Evolutionary conservation across 129 eudicot species (phyloP).

Genomic region (Artemisia argyi): DNA sequence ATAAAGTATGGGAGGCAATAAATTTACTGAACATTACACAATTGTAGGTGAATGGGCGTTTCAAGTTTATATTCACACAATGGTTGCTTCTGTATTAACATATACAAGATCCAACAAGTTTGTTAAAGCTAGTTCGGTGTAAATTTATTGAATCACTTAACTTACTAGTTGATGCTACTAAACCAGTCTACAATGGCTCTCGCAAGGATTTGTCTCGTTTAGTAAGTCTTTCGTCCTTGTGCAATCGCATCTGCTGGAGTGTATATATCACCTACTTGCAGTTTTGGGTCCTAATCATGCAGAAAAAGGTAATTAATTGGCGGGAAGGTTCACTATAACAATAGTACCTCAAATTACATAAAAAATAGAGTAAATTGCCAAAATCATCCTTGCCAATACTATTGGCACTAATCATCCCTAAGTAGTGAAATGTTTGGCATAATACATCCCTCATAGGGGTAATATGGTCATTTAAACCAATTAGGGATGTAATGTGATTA

Average conservation of each 20-base stretch:
- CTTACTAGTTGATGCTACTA: slow-evolving; percentile 36
- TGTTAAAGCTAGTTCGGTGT: background rate
- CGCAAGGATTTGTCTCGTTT: slow-evolving; percentile 64
- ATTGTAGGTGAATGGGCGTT: background rate
- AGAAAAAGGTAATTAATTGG: too few species aligned
- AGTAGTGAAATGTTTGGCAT: too few species aligned
- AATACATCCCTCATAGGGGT: too few species aligned
- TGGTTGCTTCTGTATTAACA: slow-evolving; percentile 5
- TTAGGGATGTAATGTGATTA: too few species aligned
- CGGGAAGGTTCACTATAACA: too few species aligned
- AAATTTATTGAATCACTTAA: slow-evolving; percentile 18
- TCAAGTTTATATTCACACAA: background rate
- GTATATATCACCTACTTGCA: too few species aligned
- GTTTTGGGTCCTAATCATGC: too few species aligned
- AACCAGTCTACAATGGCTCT: slow-evolving; percentile 68
- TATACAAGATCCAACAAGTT: slow-evolving; percentile 16
- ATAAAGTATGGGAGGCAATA: background rate
- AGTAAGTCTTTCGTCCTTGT: slow-evolving; percentile 72
- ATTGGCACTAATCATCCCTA: too few species aligned
- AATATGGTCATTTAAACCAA: too few species aligned
- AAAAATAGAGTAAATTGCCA: too few species aligned
- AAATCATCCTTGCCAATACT: too few species aligned
- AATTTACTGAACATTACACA: background rate
- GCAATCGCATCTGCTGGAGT: slow-evolving; percentile 94
- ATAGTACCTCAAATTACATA: too few species aligned